A percentile compares a stretch with the other conserved stretches of the same genome.
Evolutionary conservation across 257 asterid genomes (phyloP).

Genomic region (Solanum arcanum): DNA sequence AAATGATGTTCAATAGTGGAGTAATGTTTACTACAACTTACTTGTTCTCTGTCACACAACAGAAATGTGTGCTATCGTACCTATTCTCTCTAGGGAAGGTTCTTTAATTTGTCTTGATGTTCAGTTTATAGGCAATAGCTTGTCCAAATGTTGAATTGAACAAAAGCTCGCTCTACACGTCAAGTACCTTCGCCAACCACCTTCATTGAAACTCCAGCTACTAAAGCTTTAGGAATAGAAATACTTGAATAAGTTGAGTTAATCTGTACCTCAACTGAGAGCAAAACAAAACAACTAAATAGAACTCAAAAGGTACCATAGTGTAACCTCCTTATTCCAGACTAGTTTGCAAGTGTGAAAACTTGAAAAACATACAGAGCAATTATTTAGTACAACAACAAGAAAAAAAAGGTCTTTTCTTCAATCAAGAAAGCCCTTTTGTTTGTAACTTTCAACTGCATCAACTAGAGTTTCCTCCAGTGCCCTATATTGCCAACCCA

Average conservation of each 20-base stretch:
- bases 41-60: not conserved
- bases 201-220: not conserved
- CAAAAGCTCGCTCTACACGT: not conserved
- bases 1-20: not conserved
- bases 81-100: not conserved
- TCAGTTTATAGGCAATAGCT: not conserved
- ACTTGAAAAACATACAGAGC: not conserved
- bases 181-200: not conserved
- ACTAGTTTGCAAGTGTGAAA: not conserved
- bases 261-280: not conserved
- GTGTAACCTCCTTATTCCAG: not conserved
- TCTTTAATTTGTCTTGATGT: not conserved
- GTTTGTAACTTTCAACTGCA: constrained; percentile 55
- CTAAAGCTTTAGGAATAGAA: not conserved
- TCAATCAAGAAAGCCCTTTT: constrained; percentile 26
- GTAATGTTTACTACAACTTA: not conserved
- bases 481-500: constrained; percentile 62
- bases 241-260: not conserved
- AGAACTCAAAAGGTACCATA: not conserved
- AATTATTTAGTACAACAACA: not conserved
- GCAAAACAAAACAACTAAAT: not conserved
- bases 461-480: constrained; percentile 52
- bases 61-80: not conserved
- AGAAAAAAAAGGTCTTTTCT: not conserved
- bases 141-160: not conserved